Evolutionary conservation across 2,329 filamentous ascomycete species (phyloP), one percentile per base, ranked within the genome.

Genomic region (Alternaria panax): DNA sequence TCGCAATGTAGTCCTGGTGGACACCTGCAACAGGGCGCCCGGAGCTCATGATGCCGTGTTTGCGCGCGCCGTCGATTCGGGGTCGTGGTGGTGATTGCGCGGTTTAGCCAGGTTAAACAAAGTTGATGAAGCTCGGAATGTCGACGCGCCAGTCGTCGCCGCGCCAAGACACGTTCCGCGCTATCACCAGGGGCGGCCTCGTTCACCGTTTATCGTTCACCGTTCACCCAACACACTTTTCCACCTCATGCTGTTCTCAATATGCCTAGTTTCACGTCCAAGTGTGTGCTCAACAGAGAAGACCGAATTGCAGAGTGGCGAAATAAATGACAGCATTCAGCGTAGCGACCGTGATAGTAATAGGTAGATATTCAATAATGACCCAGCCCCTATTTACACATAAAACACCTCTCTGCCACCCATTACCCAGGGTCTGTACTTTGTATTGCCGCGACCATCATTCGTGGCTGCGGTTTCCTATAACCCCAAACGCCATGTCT

Each of bases 1-100:
- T 91, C 65, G 93, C 94, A 76, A 99, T 97, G 81, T 97, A 98
- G 80, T 99, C 95, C 81, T 99, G 95, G 76, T 96, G 92, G 71
- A 87, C 88, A 38, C 34, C 34, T 18, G 34, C 34, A 61, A 70
- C 69, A 28, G 67, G 69, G 28, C 69, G 66, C 47, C 61, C 60
- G 51, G 69, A 70, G 38, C 67, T 69, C 72, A 75, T 76, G 28
- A 38, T 68, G 48, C 52, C 52, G 60, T 48, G 53, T 38, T 34
- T 34, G 14, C 30, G 30, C 28, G 46, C 18, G 42, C 28, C 22
- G 55, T 41, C 34, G 45, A 34, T 22, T 55, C 53, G 52, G 47
- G 38, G 59, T 57, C 36, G 62, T 60, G 63, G 54, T 40, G 62
- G 48, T 51, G 36, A 22, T 57, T 62, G 65, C 56, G 52, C 52